phyloP scores from a whole-genome alignment of 305 asterid genomes.

The Fraxinus velutina region DNA sequence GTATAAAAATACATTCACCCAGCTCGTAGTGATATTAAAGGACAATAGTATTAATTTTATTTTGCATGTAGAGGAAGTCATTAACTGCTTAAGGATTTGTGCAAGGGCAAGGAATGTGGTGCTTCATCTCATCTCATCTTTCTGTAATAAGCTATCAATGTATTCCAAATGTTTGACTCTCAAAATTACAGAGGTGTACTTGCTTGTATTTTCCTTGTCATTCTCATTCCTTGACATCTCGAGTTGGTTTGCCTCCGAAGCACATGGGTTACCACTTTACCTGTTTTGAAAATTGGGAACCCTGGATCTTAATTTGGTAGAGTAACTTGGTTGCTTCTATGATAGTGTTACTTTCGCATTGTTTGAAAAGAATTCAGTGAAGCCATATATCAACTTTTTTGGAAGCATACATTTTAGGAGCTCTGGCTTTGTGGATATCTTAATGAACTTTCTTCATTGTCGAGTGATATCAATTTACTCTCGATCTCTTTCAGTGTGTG shows the following conservation, averaged over 20 bases:
- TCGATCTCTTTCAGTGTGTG: neutral
- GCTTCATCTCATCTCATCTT: neutral
- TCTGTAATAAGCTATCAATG: neutral
- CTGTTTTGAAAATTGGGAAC: conserved; percentile 1
- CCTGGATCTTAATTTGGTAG: neutral
- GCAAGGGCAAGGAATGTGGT: neutral
- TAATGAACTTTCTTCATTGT: neutral
- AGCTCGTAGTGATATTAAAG: neutral
- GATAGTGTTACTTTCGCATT: neutral
- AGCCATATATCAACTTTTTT: neutral
- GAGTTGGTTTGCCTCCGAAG: neutral
- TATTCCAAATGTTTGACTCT: neutral
- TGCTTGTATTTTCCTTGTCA: neutral
- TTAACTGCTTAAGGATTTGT: neutral
- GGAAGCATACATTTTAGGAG: neutral
- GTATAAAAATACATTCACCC: neutral
- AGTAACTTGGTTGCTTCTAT: neutral
- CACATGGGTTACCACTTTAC: neutral
- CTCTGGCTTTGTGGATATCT: neutral
- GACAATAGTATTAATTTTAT: neutral
- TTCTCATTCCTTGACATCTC: neutral
- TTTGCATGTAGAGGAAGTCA: neutral
- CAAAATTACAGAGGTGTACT: neutral
- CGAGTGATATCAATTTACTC: neutral
- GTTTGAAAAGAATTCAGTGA: neutral